Evolutionary conservation across 176 grass and related monocot species (phyloP).

Genomic region (Puya raimondii): DNA sequence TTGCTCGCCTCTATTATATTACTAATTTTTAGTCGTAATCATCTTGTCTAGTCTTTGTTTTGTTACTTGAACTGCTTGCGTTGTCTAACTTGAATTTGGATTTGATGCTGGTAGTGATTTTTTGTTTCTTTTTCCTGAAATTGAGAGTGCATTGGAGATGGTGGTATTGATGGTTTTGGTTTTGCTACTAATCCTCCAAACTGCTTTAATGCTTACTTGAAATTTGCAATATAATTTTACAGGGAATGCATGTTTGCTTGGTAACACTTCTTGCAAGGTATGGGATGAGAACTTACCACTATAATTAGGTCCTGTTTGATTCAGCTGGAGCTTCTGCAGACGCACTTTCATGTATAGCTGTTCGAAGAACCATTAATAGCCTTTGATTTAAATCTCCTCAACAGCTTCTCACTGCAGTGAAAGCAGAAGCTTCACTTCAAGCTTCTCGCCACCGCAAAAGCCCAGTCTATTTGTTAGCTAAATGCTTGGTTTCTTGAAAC

Average conservation of each 20-base stretch:
- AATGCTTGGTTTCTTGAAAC: too few species aligned
- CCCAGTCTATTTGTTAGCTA: too few species aligned
- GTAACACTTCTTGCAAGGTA: slow-evolving; percentile 75
- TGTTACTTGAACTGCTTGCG: background rate
- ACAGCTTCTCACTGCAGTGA: too few species aligned
- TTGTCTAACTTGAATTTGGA: background rate
- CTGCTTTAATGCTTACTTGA: background rate
- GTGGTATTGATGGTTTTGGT: background rate
- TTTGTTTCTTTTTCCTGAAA: background rate
- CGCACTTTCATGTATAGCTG: background rate
- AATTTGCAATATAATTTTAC: slow-evolving; percentile 19
- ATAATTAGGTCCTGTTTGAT: background rate
- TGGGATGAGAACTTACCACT: background rate
- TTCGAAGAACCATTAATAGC: slow-evolving; percentile 1
- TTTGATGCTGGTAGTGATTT: background rate
- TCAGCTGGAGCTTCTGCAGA: background rate
- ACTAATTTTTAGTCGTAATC: background rate
- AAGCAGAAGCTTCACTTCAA: too few species aligned
- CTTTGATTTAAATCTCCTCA: background rate
- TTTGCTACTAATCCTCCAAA: background rate
- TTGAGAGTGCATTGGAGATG: background rate
- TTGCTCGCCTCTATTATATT: slow-evolving; percentile 1
- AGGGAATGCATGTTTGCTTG: slow-evolving; percentile 94
- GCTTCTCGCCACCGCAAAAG: too few species aligned
- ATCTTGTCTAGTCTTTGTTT: background rate